A percentile compares a stretch with the other conserved stretches of the same genome.
Evolutionary conservation across 495 filamentous ascomycete genomes (phyloP).

Genomic region (Thermothielavioides terrestris): DNA sequence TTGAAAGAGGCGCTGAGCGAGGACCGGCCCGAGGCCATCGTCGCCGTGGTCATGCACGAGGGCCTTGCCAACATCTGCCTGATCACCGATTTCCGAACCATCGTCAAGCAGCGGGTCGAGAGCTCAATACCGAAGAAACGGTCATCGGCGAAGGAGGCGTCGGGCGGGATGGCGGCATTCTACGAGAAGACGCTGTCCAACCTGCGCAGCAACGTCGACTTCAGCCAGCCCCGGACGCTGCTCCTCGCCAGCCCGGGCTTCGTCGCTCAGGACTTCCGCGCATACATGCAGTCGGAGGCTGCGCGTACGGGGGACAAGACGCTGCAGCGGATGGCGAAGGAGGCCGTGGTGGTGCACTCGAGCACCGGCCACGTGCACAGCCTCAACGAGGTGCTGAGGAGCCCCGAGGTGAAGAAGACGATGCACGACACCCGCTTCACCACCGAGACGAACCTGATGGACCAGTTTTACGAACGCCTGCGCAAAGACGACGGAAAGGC

Average conservation of each 20-base stretch:
- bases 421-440: conserved; percentile 82
- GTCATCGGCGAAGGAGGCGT: conserved; percentile 51
- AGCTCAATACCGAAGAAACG: conserved; percentile 74
- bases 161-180: conserved; percentile 73
- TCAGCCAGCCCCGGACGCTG: conserved; percentile 58
- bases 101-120: conserved; percentile 82
- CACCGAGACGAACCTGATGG: conserved; percentile 75
- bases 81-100: conserved; percentile 83
- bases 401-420: conserved; percentile 61
- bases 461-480: conserved; percentile 70
- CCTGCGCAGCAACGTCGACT: conserved; percentile 69
- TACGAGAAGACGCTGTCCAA: conserved; percentile 70
- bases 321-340: conserved; percentile 50
- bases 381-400: conserved; percentile 76
- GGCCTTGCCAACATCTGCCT: conserved; percentile 88
- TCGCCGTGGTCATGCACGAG: conserved; percentile 91
- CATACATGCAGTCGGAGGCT: conserved; percentile 67
- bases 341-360: conserved; percentile 69
- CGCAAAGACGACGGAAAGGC: conserved; percentile 82
- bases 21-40: conserved; percentile 67
- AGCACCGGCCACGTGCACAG: conserved; percentile 77
- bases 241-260: conserved; percentile 88
- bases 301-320: conserved; percentile 55
- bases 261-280: conserved; percentile 68
- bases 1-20: conserved; percentile 71